Conservation (phyloP, 805 yeast genomes). For the Suhomyces sp. region DNA sequence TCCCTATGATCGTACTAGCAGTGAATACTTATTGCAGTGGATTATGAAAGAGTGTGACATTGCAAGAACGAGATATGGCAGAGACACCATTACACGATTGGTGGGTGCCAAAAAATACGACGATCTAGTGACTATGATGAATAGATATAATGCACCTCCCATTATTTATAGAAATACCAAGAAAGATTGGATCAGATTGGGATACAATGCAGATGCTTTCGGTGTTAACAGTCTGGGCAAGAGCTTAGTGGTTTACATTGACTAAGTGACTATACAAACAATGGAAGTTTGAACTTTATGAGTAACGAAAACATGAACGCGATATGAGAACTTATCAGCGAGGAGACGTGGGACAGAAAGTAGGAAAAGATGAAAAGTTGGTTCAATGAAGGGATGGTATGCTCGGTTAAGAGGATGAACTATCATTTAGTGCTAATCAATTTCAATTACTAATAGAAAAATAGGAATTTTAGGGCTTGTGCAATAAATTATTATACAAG, state of each 20-base stretch:
- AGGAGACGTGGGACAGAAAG: too few relatives aligned
- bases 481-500: too few relatives aligned
- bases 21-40: conserved; percentile 52
- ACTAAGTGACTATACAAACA: conserved; percentile 17
- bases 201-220: conserved; percentile 36
- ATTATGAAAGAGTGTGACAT: conserved; percentile 51
- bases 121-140: conserved; percentile 21
- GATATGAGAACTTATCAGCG: too few relatives aligned
- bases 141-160: conserved; percentile 26
- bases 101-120: conserved; percentile 18
- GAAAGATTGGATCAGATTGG: conserved; percentile 40
- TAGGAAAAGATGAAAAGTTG: too few relatives aligned
- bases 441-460: too few relatives aligned
- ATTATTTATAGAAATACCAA: conserved; percentile 28
- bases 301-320: too few relatives aligned
- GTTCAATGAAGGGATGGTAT: too few relatives aligned
- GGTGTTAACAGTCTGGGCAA: conserved; percentile 19
- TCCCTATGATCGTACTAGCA: conserved; percentile 49
- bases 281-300: too few relatives aligned
- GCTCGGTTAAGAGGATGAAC: too few relatives aligned
- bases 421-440: too few relatives aligned
- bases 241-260: conserved; percentile 25
- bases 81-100: conserved; percentile 21
- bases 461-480: too few relatives aligned
- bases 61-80: conserved; percentile 41